Percentiles rank a stretch among this genome's conserved stretches.
phyloP scores from a whole-genome alignment of 176 grass and related monocot species.

The Avena eriantha region DNA sequence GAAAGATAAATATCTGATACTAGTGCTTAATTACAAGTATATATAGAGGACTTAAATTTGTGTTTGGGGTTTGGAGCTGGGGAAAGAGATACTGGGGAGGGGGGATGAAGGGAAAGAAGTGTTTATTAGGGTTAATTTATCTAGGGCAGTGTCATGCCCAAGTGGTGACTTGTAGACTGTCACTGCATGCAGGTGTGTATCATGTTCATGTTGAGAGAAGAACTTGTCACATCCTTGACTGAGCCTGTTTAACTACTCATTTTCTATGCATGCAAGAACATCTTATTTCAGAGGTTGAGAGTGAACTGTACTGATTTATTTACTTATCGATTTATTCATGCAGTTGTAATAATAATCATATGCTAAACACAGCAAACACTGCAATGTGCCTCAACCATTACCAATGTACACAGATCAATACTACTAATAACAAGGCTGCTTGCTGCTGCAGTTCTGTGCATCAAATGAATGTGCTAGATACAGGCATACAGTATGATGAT shows the following conservation, averaged over 20 bases:
- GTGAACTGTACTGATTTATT: background rate
- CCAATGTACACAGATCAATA: background rate
- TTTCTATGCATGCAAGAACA: background rate
- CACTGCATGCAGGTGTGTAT: slow-evolving; percentile 25
- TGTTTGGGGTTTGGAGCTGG: slow-evolving; percentile 41
- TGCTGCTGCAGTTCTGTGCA: background rate
- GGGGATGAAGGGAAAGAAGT: slow-evolving; percentile 16
- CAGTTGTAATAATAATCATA: background rate
- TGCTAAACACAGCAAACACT: background rate
- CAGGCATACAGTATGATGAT: background rate
- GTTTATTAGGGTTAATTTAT: slow-evolving; percentile 26
- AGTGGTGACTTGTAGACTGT: slow-evolving; percentile 32
- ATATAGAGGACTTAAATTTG: slow-evolving; percentile 11
- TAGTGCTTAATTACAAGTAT: slow-evolving; percentile 41
- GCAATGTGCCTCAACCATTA: background rate
- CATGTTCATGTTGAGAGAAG: slow-evolving; percentile 21
- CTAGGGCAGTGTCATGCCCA: slow-evolving; percentile 28
- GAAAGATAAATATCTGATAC: slow-evolving; percentile 6
- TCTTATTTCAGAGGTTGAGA: background rate
- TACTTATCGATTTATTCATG: background rate
- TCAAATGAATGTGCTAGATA: background rate
- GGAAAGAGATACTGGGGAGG: slow-evolving; percentile 26
- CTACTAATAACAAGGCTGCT: background rate
- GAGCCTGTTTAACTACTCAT: slow-evolving; percentile 17
- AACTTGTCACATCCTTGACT: slow-evolving; percentile 38